phyloP scores from a whole-genome alignment of 148 eudicot genomes.

The Rheum nobile region DNA sequence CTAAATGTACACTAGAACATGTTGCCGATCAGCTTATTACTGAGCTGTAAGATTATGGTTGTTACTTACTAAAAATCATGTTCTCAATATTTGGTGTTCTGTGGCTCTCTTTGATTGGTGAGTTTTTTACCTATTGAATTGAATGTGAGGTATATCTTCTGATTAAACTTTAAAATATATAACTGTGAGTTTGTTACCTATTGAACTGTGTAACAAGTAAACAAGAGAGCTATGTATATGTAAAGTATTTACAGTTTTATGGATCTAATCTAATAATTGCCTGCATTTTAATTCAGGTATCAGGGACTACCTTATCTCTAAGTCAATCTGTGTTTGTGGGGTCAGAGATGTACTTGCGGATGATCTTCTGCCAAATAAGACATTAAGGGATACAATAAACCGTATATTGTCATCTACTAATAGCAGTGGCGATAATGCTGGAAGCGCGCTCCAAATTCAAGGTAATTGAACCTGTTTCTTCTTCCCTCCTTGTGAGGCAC shows the following conservation, averaged over 20 bases:
- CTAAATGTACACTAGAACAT: not conserved
- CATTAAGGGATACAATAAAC: constrained; percentile 70
- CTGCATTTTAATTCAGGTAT: constrained; percentile 42
- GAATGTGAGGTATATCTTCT: not conserved
- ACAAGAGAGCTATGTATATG: not conserved
- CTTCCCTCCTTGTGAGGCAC: not conserved
- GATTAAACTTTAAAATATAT: not conserved
- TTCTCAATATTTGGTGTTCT: not conserved
- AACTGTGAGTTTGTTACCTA: not conserved
- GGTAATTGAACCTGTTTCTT: constrained; percentile 25
- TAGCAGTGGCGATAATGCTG: constrained; percentile 61
- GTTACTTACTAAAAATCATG: not conserved
- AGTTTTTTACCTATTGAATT: not conserved
- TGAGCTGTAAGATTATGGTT: not conserved
- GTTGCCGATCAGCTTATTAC: not conserved
- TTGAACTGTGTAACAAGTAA: not conserved
- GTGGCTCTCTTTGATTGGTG: not conserved
- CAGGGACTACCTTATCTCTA: constrained; percentile 68
- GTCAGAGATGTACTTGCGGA: constrained; percentile 70
- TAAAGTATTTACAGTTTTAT: not conserved
- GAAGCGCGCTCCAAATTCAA: constrained; percentile 55
- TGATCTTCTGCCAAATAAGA: constrained; percentile 79
- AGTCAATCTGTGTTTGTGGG: constrained; percentile 77
- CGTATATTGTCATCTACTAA: constrained; percentile 67
- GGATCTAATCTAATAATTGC: not conserved